phyloP scores from a whole-genome alignment of 192 early-diverging fungal species.

The Kickxella alabastrina region DNA sequence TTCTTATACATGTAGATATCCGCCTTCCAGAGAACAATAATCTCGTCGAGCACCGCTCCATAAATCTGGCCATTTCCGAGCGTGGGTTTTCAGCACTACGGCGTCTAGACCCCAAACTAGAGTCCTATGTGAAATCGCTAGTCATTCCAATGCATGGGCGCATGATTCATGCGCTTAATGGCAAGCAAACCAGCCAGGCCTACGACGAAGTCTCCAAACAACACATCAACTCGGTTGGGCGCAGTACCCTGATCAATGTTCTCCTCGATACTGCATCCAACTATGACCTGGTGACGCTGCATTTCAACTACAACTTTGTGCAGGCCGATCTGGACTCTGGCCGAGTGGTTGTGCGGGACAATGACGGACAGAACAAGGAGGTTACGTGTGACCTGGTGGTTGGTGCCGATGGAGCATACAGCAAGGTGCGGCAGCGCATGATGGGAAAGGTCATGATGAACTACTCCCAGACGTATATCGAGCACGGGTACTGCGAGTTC shows the following conservation, averaged over 20 bases:
- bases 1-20: slow-evolving; percentile 66
- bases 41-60: slow-evolving; percentile 67
- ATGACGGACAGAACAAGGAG: slow-evolving; percentile 28
- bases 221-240: slow-evolving; percentile 93
- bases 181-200: slow-evolving; percentile 67
- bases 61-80: slow-evolving; percentile 89
- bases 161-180: slow-evolving; percentile 81
- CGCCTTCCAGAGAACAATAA: slow-evolving; percentile 57
- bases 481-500: slow-evolving; percentile 89
- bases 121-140: slow-evolving; percentile 59
- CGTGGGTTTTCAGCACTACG: slow-evolving; percentile 82
- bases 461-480: slow-evolving; percentile 85
- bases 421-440: slow-evolving; percentile 70
- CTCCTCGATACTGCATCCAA: slow-evolving; percentile 72
- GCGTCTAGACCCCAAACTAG: slow-evolving; percentile 63
- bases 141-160: slow-evolving; percentile 90
- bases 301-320: slow-evolving; percentile 72
- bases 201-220: slow-evolving; percentile 82
- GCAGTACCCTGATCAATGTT: slow-evolving; percentile 74
- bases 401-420: slow-evolving; percentile 88
- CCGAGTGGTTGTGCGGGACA: slow-evolving; percentile 26
- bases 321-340: slow-evolving; percentile 72
- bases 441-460: slow-evolving; percentile 79
- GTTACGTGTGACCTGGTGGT: slow-evolving; percentile 73
- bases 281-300: slow-evolving; percentile 62